phyloP scores from a whole-genome alignment of 257 asterid genomes.

The Fraxinus pennsylvanica region DNA sequence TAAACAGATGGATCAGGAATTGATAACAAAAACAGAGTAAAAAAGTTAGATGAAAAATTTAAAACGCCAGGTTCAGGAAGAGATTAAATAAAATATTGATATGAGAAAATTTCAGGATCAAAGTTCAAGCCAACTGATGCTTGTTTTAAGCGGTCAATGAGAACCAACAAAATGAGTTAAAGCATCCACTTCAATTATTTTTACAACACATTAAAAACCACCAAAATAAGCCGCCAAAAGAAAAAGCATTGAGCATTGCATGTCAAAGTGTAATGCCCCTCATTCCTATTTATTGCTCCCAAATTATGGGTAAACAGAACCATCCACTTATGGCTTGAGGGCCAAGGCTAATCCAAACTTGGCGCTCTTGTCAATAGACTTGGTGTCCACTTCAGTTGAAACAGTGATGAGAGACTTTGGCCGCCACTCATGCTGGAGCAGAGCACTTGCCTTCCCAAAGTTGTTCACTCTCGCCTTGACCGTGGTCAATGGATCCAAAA shows the following conservation, averaged over 20 bases:
- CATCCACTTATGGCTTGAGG: neutral
- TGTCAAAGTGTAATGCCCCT: constrained; percentile 21
- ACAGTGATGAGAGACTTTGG: constrained; percentile 48
- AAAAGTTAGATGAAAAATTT: too few species aligned
- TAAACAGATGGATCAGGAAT: too few species aligned
- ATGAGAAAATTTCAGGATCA: constrained; percentile 23
- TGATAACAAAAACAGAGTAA: too few species aligned
- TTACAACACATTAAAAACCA: constrained; percentile 26
- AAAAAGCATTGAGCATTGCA: constrained; percentile 13
- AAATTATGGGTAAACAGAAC: constrained; percentile 4
- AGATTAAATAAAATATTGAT: constrained; percentile 11
- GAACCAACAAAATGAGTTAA: constrained; percentile 21
- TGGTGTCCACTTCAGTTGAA: constrained; percentile 52
- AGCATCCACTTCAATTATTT: constrained; percentile 47
- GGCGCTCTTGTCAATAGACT: constrained; percentile 23
- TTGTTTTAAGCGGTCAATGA: constrained; percentile 1
- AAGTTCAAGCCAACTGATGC: constrained; percentile 24
- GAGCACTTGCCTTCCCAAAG: constrained; percentile 47
- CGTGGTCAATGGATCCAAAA: constrained; percentile 49
- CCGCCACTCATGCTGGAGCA: constrained; percentile 56
- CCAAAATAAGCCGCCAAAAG: constrained; percentile 43
- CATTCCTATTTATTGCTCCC: constrained; percentile 21
- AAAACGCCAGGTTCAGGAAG: neutral
- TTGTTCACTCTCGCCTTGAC: constrained; percentile 50
- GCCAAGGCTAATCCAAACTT: neutral